Conservation (phyloP, 495 filamentous ascomycete species). For the Mycothermus thermophilus region DNA sequence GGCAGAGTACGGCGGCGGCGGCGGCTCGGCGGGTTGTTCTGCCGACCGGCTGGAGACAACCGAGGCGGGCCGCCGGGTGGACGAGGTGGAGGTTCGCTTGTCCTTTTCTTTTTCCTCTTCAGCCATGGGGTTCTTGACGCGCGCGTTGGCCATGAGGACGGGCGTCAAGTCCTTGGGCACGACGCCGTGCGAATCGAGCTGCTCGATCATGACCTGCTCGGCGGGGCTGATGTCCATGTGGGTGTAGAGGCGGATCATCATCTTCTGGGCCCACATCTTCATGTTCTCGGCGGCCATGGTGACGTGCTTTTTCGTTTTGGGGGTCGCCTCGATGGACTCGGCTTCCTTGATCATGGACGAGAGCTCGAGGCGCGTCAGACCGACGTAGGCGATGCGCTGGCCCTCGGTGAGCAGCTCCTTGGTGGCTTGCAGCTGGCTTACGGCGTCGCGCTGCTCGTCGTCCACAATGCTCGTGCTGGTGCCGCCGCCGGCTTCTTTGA, state of each 20-base stretch:
- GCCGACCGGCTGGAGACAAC: slow-evolving; percentile 15
- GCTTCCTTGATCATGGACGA: slow-evolving; percentile 58
- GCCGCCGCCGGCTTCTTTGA: slow-evolving; percentile 47
- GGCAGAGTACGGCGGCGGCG: slow-evolving; percentile 57
- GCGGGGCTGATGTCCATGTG: slow-evolving; percentile 90
- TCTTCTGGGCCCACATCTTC: slow-evolving; percentile 94
- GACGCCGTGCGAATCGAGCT: slow-evolving; percentile 84
- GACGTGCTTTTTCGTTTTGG: slow-evolving; percentile 52
- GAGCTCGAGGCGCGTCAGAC: slow-evolving; percentile 66
- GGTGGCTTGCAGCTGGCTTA: slow-evolving; percentile 87
- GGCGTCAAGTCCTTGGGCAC: slow-evolving; percentile 68
- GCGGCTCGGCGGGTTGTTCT: slow-evolving; percentile 32
- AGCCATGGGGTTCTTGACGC: slow-evolving; percentile 87
- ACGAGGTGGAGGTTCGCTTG: slow-evolving; percentile 6
- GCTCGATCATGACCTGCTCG: slow-evolving; percentile 99
- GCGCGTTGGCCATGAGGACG: slow-evolving; percentile 79
- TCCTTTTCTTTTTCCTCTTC: slow-evolving; percentile 5
- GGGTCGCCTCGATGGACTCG: slow-evolving; percentile 38
- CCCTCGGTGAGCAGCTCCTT: slow-evolving; percentile 92
- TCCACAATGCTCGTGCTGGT: slow-evolving; percentile 43
- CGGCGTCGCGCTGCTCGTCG: slow-evolving; percentile 64
- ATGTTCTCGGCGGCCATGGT: slow-evolving; percentile 56
- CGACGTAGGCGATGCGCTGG: slow-evolving; percentile 93
- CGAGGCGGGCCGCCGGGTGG: slow-evolving; percentile 11
- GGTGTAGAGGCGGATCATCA: slow-evolving; percentile 82